These are phyloP conservation scores for Ceratobasidium sp. DNA, from an alignment of 1,284 basidiomycete species.

Conservation along the genomic window DNA sequence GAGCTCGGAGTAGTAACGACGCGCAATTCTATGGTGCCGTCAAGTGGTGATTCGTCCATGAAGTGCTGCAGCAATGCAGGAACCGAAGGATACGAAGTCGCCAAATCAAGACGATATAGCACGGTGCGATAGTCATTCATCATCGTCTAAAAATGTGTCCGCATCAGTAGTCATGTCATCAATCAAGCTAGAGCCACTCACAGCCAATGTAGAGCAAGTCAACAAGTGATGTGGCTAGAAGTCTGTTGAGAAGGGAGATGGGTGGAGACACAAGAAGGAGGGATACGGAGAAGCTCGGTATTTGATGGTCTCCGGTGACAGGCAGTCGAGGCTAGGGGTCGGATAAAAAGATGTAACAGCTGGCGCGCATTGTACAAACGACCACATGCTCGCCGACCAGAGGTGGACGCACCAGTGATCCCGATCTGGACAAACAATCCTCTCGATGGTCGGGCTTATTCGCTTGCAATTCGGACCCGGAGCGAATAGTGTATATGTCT, in stretches of 20 bases:
- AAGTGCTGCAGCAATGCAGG: constrained; percentile 36
- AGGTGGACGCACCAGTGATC: constrained; percentile 4
- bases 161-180: background rate
- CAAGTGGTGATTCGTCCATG: constrained; percentile 41
- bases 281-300: background rate
- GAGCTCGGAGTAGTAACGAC: constrained; percentile 34
- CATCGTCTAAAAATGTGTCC: constrained; percentile 20
- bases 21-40: constrained; percentile 35
- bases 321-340: constrained; percentile 1
- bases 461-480: constrained; percentile 27
- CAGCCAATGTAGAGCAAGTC: no score
- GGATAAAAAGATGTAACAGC: background rate
- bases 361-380: constrained; percentile 5
- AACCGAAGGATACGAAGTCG: constrained; percentile 33
- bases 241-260: constrained; percentile 12
- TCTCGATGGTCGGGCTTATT: constrained; percentile 4
- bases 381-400: constrained; percentile 15
- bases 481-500: constrained; percentile 6
- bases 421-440: constrained; percentile 26
- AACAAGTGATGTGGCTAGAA: constrained; percentile 7
- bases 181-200: no score
- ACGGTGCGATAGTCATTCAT: constrained; percentile 44
- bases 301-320: constrained; percentile 6
- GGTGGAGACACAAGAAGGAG: background rate
- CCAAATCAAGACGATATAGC: constrained; percentile 31